phyloP scores from a whole-genome alignment of 257 asterid species.

The Echium plantagineum region DNA sequence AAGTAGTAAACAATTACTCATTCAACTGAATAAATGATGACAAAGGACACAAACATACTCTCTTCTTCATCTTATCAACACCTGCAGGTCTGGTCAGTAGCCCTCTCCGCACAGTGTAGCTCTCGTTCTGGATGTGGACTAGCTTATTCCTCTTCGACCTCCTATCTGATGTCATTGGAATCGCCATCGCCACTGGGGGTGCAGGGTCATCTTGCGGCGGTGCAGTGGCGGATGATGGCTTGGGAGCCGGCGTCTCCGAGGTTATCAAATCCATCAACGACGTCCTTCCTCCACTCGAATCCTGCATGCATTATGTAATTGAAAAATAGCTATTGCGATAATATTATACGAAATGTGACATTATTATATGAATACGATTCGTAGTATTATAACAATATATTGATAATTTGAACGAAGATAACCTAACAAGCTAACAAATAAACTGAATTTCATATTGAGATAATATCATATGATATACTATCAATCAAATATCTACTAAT shows the following conservation, averaged over 20 bases:
- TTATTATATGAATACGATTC: too few species aligned
- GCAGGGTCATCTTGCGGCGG: conserved; percentile 42
- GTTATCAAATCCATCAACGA: conserved; percentile 99
- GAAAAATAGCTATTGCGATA: too few species aligned
- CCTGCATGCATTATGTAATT: conserved; percentile 29
- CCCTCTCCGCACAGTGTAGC: conserved; percentile 88
- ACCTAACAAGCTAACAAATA: too few species aligned
- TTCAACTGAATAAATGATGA: too few species aligned
- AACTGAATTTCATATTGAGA: too few species aligned
- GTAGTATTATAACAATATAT: too few species aligned
- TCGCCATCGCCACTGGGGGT: conserved; percentile 27
- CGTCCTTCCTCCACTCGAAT: conserved; percentile 75
- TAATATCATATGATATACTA: too few species aligned
- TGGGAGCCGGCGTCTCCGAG: conserved; percentile 61
- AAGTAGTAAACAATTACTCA: too few species aligned
- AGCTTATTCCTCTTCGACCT: conserved; percentile 80
- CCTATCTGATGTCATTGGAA: conserved; percentile 59
- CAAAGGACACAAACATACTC: conserved; percentile 38
- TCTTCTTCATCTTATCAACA: conserved; percentile 79
- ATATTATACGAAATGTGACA: too few species aligned
- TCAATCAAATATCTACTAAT: too few species aligned
- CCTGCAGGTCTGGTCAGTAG: conserved; percentile 69
- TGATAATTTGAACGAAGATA: too few species aligned
- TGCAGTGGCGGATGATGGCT: conserved; percentile 31
- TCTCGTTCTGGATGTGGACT: conserved; percentile 98